Evolutionary conservation across 2,329 filamentous ascomycete species (phyloP), one percentile per base, ranked within the genome.

Genomic region (Nemania bipapillata): DNA sequence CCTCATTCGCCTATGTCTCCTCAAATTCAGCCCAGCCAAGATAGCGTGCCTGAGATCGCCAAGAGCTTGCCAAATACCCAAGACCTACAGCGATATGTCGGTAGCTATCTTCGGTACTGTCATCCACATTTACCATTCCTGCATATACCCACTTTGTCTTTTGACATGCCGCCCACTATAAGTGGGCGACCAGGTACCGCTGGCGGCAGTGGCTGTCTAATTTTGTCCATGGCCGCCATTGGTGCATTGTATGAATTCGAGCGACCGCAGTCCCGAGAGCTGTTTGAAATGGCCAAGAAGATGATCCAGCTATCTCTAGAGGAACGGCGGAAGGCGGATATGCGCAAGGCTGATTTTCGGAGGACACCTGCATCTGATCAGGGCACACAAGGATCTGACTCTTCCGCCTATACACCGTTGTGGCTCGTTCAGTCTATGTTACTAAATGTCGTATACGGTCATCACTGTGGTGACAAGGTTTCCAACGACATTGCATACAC

Each of bases 361-460:
- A 85, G 85, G 76, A 81, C 83, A 9, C 80, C 84, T 20, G 76
- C 83, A 64, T 79, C 81, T 61, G 85, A 87, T 69, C 80, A 84
- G 40, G 80, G 77, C 50, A 81, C 85, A 12, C 82, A 85, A 52
- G 78, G 80, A 20, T 81, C 84, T 63, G 91, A 93, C 66, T 86
- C 86, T 57, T 85, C 89, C 17, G 86, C 89, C 45, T 89, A 93
- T 73, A 95, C 94, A 1, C 95, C 95, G 0, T 86, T 97, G 47
- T 98, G 95, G 94, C 86, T 99, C 28, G 94, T 98, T 17, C 96
- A 98, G 80, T 93, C 95, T 0, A 98, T 98, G 95, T 84, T 98
- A 8, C 86, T 99, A 58, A 98, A 97, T 77, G 92, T 98, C 42
- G 92, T 97, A 17, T 98, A 97, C 78, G 95, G 95, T 15, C 93